Evolutionary conservation across 2,329 filamentous ascomycete genomes (phyloP).

Genomic region (Dendryphion nanum): DNA sequence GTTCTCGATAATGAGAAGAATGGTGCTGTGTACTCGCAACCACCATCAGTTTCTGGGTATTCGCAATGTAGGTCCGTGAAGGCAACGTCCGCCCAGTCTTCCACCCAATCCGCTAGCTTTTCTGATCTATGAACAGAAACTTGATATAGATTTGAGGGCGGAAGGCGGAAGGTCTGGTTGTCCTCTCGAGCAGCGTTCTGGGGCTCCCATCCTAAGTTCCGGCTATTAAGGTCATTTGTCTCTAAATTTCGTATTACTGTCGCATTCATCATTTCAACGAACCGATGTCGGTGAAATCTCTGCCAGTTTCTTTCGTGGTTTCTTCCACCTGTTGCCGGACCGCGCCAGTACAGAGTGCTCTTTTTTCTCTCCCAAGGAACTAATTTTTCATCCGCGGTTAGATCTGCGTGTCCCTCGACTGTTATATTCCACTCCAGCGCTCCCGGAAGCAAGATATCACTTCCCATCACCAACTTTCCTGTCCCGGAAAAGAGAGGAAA

Average conservation of each 20-base stretch:
- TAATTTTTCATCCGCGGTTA: too few species aligned
- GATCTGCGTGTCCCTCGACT: too few species aligned
- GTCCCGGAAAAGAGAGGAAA: constrained; percentile 49
- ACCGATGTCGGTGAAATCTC: constrained; percentile 72
- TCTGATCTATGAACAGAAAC: constrained; percentile 9
- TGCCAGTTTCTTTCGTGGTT: constrained; percentile 60
- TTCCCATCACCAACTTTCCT: constrained; percentile 49
- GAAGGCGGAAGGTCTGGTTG: constrained; percentile 44
- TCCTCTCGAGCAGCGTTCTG: too few species aligned
- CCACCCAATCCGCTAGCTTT: constrained; percentile 37
- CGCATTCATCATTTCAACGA: constrained; percentile 70
- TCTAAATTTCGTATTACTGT: too few species aligned
- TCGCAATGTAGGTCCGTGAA: constrained; percentile 47
- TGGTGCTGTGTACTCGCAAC: constrained; percentile 50
- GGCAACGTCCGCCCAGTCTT: constrained; percentile 37
- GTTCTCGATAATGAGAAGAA: too few species aligned
- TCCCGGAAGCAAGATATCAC: constrained; percentile 51
- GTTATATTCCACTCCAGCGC: constrained; percentile 43
- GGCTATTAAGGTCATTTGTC: too few species aligned
- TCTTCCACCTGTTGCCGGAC: constrained; percentile 47
- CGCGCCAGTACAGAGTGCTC: constrained; percentile 46
- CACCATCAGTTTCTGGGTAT: constrained; percentile 28
- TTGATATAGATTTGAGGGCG: constrained; percentile 22
- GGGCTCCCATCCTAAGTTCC: too few species aligned
- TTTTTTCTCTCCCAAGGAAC: constrained; percentile 43